Conservation (phyloP, 352 stramenopile species). For the Globisporangium apiculatum region DNA sequence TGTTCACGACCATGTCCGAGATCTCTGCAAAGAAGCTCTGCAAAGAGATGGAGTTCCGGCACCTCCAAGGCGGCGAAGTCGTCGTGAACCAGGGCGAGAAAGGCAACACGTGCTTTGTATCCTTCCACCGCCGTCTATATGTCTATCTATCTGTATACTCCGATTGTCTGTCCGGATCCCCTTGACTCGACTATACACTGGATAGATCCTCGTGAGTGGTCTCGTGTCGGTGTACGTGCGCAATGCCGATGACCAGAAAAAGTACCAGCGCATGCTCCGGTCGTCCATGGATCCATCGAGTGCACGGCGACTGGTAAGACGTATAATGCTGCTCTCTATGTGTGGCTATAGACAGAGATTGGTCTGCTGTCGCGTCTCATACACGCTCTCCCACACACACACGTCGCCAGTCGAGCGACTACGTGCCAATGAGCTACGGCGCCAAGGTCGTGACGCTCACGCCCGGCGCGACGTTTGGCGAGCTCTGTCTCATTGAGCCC, state of each 20-base stretch:
- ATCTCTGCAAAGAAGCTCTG: slow-evolving; percentile 79
- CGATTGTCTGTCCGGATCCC: background rate
- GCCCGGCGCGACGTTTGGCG: slow-evolving; percentile 70
- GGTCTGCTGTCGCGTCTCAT: background rate
- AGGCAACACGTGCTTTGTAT: slow-evolving; percentile 81
- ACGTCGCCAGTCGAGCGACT: slow-evolving; percentile 20
- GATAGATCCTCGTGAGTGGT: slow-evolving; percentile 72
- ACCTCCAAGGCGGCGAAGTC: slow-evolving; percentile 55
- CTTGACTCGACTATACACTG: background rate
- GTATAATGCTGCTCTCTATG: no score
- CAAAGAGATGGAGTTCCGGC: slow-evolving; percentile 82
- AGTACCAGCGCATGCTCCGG: slow-evolving; percentile 43
- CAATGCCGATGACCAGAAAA: slow-evolving; percentile 58
- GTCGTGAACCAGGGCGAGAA: slow-evolving; percentile 82
- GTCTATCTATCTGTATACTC: background rate
- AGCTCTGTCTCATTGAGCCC: slow-evolving; percentile 80
- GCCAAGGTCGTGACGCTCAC: slow-evolving; percentile 68
- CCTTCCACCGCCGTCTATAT: no score
- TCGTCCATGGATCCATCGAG: slow-evolving; percentile 33
- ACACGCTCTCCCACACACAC: background rate
- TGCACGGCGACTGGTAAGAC: slow-evolving; percentile 30
- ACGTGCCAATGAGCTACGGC: slow-evolving; percentile 35
- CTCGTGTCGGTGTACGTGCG: slow-evolving; percentile 72
- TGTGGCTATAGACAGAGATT: no score
- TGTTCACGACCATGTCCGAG: slow-evolving; percentile 84